Evolutionary conservation across 169 alveolate species (phyloP), one percentile per base, ranked within the genome.

Genomic region (Hammondia hammondi): DNA sequence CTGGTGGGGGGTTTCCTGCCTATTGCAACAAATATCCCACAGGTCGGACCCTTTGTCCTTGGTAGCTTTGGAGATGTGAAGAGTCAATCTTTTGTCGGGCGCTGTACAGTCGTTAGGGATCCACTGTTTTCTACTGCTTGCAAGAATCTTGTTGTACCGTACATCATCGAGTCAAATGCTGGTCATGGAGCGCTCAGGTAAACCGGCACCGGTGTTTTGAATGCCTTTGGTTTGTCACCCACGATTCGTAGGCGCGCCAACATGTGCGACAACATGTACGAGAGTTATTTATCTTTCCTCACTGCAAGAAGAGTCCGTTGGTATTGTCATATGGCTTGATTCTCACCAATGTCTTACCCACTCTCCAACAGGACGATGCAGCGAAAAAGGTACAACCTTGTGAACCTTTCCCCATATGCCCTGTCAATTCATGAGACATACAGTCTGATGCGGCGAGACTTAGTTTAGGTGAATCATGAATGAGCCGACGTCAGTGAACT

Each of bases 1-100:
- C 85, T 14, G 94, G 91, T 45, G 93, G 94, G 29, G 96, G 96
- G 39, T 88, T 84, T 56, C 81, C 94, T 17, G 94, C 93, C 27
- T 94, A 94, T 89, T 94, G 96, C 96, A 90, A 88, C 46, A 94
- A 94, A 39, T 93, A 85, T 5, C 95, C 95, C 2, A 88, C 93
- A 24, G 92, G 95, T 93, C n/a, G 10, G 87, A 17, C 46, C 35
- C 61, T 48, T 37, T 45, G 19, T 52, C 24, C 45, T 12, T 37
- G 52, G 81, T 10, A 56, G 4, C 52, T 82, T 70, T 19, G 21
- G 48, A 4, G 29, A 39, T 39, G 27, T 32, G 87, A 77, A 35
- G 84, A 35, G 45, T 32, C 45, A 17, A 5, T 19, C 48, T 77
- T 7, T 39, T 39, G 14, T 39, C 12, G 24, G 37, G 9, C 14